These are phyloP conservation scores for Fusarium ambrosium DNA, from an alignment of 2,329 filamentous ascomycete species.

Conservation along the genomic window DNA sequence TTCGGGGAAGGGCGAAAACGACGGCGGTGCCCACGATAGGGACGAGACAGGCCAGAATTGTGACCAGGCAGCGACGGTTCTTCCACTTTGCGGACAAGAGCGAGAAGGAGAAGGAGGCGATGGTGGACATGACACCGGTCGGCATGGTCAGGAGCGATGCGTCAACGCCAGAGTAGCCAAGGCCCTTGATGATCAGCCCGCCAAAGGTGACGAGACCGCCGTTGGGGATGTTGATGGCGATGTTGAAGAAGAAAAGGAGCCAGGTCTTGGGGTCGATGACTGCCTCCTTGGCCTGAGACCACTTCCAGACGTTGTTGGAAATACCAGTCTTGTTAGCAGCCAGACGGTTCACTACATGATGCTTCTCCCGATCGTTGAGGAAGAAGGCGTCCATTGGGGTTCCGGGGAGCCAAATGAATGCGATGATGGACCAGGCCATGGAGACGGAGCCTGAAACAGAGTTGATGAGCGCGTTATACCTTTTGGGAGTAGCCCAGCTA, in stretches of 20 bases:
- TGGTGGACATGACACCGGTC: slow-evolving; percentile 18
- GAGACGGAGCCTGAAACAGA: slow-evolving; percentile 1
- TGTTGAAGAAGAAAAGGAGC: slow-evolving; percentile 64
- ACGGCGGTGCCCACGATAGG: slow-evolving; percentile 24
- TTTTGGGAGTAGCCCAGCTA: not conserved
- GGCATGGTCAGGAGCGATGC: slow-evolving; percentile 20
- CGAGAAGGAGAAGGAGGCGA: slow-evolving; percentile 17
- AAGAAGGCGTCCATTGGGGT: slow-evolving; percentile 29
- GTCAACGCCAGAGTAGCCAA: slow-evolving; percentile 10
- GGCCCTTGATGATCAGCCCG: slow-evolving; percentile 16
- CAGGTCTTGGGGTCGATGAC: slow-evolving; percentile 67
- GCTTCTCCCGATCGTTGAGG: slow-evolving; percentile 17
- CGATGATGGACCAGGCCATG: slow-evolving; percentile 19
- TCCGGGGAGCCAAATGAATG: slow-evolving; percentile 20
- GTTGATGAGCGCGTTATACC: not conserved
- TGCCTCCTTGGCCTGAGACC: slow-evolving; percentile 63
- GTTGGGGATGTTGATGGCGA: slow-evolving; percentile 67
- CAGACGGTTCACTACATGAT: slow-evolving; percentile 13
- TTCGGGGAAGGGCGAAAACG: slow-evolving; percentile 23
- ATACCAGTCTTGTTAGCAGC: slow-evolving; percentile 38
- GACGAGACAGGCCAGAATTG: slow-evolving; percentile 21
- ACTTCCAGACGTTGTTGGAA: slow-evolving; percentile 59
- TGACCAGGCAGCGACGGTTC: slow-evolving; percentile 13
- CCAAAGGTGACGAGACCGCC: slow-evolving; percentile 55
- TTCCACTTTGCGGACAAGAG: slow-evolving; percentile 8